phyloP scores from a whole-genome alignment of 2,329 filamentous ascomycete species.

The Penicillium nordicum region DNA sequence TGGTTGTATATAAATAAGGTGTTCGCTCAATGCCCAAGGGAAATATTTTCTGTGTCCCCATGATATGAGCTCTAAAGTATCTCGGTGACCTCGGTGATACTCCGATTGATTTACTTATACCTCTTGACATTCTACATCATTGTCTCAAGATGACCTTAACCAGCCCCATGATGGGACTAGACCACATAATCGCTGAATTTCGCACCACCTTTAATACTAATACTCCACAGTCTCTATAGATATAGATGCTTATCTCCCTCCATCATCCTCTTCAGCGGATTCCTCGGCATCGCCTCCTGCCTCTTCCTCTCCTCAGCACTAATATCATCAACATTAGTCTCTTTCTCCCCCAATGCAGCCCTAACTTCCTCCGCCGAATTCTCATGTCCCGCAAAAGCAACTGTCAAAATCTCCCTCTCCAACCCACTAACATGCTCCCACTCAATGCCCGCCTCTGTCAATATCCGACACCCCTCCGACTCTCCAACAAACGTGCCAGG shows the following conservation, averaged over 20 bases:
- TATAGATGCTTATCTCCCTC: slow-evolving; percentile 28
- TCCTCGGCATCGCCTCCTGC: slow-evolving; percentile 38
- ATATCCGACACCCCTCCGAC: slow-evolving; percentile 68
- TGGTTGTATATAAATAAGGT: not conserved
- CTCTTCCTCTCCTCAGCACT: slow-evolving; percentile 38
- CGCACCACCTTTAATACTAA: not conserved
- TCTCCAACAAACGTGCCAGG: slow-evolving; percentile 84
- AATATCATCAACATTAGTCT: slow-evolving; percentile 39
- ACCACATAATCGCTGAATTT: not conserved
- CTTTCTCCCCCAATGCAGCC: slow-evolving; percentile 26
- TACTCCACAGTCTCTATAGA: not conserved
- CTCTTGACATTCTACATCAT: not conserved
- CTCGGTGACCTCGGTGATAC: not conserved
- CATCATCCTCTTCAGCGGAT: slow-evolving; percentile 50
- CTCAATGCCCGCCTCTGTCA: slow-evolving; percentile 69
- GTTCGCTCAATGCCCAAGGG: not conserved
- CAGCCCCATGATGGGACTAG: not conserved
- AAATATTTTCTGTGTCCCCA: not conserved
- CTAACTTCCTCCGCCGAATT: slow-evolving; percentile 32
- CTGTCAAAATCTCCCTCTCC: slow-evolving; percentile 73
- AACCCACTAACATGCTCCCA: slow-evolving; percentile 71
- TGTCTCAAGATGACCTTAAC: not conserved
- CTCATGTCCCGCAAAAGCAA: slow-evolving; percentile 79
- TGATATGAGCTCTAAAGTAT: not conserved
- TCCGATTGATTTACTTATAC: not conserved